These are phyloP conservation scores for Fusarium falciforme DNA, from an alignment of 2,329 filamentous ascomycete species.

Conservation along the genomic window DNA sequence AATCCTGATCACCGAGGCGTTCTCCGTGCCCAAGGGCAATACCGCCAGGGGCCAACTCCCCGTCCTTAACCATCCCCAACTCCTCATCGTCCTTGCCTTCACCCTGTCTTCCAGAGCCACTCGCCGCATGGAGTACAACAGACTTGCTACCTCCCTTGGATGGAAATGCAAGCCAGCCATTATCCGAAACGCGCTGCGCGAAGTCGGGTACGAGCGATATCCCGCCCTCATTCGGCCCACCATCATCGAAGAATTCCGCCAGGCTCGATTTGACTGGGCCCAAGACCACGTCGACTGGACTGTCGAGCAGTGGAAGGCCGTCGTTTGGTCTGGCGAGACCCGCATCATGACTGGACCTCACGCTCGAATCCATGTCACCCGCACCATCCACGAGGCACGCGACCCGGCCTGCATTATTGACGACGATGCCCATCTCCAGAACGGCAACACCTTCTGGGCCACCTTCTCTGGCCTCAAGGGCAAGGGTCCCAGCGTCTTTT, in stretches of 20 bases:
- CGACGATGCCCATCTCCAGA: neutral
- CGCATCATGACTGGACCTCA: neutral
- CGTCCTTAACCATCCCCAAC: slow-evolving; percentile 4
- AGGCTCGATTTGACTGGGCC: slow-evolving; percentile 24
- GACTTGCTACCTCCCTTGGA: slow-evolving; percentile 13
- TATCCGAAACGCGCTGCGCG: slow-evolving; percentile 17
- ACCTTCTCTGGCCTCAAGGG: slow-evolving; percentile 21
- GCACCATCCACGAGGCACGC: slow-evolving; percentile 11
- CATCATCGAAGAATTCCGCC: slow-evolving; percentile 16
- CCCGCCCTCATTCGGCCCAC: slow-evolving; percentile 15
- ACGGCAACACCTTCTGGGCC: slow-evolving; percentile 3
- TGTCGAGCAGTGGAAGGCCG: slow-evolving; percentile 23
- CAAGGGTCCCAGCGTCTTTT: slow-evolving; percentile 12
- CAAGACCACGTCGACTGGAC: slow-evolving; percentile 20
- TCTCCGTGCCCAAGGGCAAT: neutral
- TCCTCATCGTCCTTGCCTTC: slow-evolving; percentile 14
- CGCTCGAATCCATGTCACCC: slow-evolving; percentile 19
- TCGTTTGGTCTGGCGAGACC: slow-evolving; percentile 22
- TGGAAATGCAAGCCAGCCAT: slow-evolving; percentile 10
- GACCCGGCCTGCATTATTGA: slow-evolving; percentile 19
- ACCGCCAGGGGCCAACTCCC: neutral
- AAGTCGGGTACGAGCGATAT: slow-evolving; percentile 19
- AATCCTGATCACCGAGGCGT: neutral
- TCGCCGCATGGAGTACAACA: slow-evolving; percentile 12
- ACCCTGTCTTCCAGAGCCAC: slow-evolving; percentile 15